Evolutionary conservation across 177 flowering plant genomes (phyloP).

Genomic region (Vitis hybrid): DNA sequence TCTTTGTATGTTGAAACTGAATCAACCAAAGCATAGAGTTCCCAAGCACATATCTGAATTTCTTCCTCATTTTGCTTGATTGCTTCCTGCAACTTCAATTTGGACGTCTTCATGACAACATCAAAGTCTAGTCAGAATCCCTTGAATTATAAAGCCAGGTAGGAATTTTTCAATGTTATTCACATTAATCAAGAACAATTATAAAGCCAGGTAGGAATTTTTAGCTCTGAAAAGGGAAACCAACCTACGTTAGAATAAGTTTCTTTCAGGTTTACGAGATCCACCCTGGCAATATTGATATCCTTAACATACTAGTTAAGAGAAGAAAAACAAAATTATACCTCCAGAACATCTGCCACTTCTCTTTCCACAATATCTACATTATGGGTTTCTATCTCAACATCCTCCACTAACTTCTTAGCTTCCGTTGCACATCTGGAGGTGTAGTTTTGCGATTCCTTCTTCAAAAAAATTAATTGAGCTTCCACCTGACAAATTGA

Average conservation of each 20-base stretch:
- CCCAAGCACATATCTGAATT: slow-evolving; percentile 51
- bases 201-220: too few species aligned
- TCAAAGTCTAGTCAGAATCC: slow-evolving; percentile 4
- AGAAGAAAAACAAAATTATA: slow-evolving; percentile 17
- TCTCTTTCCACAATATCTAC: slow-evolving; percentile 64
- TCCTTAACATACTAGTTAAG: not conserved
- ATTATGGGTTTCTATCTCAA: slow-evolving; percentile 45
- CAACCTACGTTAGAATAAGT: too few species aligned
- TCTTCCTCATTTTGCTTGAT: slow-evolving; percentile 52
- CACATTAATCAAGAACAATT: too few species aligned
- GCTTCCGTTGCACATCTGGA: slow-evolving; percentile 55
- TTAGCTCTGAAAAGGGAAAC: not conserved
- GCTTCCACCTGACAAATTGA: slow-evolving; percentile 51
- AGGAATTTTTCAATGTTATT: not conserved
- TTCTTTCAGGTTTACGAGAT: too few species aligned
- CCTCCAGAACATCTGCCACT: slow-evolving; percentile 71
- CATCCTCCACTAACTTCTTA: slow-evolving; percentile 38
- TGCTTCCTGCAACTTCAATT: slow-evolving; percentile 51
- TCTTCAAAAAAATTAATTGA: slow-evolving; percentile 43
- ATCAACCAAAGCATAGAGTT: slow-evolving; percentile 64
- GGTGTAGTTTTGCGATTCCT: slow-evolving; percentile 51
- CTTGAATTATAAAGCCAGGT: not conserved
- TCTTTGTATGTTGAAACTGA: slow-evolving; percentile 72
- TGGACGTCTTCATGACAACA: slow-evolving; percentile 40
- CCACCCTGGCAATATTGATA: too few species aligned